phyloP scores from a whole-genome alignment of 441 rosid genomes.

The Sinapis alba region DNA sequence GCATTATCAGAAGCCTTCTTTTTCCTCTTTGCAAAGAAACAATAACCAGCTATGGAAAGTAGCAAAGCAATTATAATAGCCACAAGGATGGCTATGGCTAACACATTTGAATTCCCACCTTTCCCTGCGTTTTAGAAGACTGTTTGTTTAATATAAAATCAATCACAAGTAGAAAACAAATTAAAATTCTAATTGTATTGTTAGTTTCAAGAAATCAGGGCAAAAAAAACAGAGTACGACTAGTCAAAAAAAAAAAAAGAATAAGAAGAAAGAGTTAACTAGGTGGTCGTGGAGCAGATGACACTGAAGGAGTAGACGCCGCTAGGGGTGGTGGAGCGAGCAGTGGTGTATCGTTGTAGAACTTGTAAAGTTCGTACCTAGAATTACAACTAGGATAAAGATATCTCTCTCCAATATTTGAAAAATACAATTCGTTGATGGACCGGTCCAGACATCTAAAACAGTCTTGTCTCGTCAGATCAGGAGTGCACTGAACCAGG shows the following conservation, averaged over 20 bases:
- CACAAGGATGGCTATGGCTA: constrained; percentile 28
- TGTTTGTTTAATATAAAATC: background rate
- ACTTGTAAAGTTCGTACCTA: background rate
- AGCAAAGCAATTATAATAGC: background rate
- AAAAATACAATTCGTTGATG: background rate
- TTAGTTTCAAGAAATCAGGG: background rate
- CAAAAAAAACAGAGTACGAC: background rate
- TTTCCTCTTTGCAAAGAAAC: constrained; percentile 17
- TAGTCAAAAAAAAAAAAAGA: background rate
- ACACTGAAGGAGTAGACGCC: background rate
- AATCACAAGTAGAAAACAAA: background rate
- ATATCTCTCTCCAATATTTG: background rate
- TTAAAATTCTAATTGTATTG: background rate
- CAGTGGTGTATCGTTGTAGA: background rate
- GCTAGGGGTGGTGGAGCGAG: background rate
- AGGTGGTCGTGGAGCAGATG: background rate
- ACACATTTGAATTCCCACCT: background rate
- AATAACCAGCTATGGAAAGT: constrained; percentile 26
- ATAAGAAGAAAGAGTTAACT: background rate
- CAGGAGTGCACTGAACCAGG: constrained; percentile 23
- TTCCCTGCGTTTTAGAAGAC: constrained; percentile 30
- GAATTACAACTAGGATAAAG: background rate
- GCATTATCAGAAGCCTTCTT: background rate
- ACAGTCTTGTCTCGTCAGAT: constrained; percentile 3
- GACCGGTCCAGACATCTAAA: background rate